A percentile compares a stretch with the other conserved stretches of the same genome.
phyloP scores from a whole-genome alignment of 2,329 filamentous ascomycete genomes.

The Sporothrix pseudoabietina region DNA sequence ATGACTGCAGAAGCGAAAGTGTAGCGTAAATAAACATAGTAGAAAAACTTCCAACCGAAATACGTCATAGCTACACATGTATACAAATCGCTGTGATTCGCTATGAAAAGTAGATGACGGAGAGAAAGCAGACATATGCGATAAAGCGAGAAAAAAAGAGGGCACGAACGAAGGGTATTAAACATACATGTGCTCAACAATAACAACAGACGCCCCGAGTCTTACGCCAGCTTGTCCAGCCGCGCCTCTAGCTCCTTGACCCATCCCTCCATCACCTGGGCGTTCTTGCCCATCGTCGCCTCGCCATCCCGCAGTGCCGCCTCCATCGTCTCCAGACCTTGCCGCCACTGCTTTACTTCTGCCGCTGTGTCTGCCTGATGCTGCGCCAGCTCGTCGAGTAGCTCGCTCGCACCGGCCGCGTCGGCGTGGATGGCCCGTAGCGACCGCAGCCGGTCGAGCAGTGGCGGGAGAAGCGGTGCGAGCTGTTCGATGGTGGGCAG shows the following conservation, averaged over 20 bases:
- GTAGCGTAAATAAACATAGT: neutral
- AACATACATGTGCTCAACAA: neutral
- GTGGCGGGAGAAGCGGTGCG: conserved; percentile 77
- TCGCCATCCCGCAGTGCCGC: conserved; percentile 70
- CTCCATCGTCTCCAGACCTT: conserved; percentile 78
- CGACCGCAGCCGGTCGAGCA: conserved; percentile 83
- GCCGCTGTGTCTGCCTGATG: conserved; percentile 78
- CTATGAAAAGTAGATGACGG: neutral
- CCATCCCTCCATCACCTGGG: conserved; percentile 84
- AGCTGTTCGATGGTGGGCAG: conserved; percentile 86
- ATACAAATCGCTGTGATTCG: neutral
- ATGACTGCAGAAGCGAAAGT: neutral
- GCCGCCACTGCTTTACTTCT: conserved; percentile 84
- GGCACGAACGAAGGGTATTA: conserved; percentile 10
- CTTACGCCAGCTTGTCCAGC: conserved; percentile 59
- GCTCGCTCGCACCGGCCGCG: conserved; percentile 78
- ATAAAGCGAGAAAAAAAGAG: neutral
- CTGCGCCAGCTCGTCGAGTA: conserved; percentile 74
- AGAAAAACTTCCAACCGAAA: neutral
- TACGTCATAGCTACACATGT: neutral
- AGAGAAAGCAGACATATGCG: neutral
- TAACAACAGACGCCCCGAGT: neutral
- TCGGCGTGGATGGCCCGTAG: conserved; percentile 83
- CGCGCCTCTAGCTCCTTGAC: conserved; percentile 82
- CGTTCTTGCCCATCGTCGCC: conserved; percentile 72